Evolutionary conservation across 768 basidiomycete species (phyloP).

Genomic region (Termitomyces sp.): DNA sequence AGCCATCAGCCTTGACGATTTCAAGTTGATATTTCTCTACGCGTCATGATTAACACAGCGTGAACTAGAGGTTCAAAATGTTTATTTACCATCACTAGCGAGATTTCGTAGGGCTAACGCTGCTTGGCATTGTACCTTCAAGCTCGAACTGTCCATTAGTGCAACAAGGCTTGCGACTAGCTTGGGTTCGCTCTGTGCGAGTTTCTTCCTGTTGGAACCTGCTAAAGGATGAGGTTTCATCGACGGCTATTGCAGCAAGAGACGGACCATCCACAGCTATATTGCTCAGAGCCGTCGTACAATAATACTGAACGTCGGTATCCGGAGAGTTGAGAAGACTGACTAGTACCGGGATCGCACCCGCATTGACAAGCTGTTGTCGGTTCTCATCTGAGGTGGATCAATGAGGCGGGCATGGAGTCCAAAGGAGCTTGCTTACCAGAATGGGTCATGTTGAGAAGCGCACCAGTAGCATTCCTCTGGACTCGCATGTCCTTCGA

Average conservation of each 20-base stretch:
- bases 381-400: constrained; percentile 82
- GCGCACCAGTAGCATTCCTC: constrained; percentile 94
- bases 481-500: constrained; percentile 99
- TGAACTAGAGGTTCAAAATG: background rate
- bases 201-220: constrained; percentile 89
- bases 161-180: constrained; percentile 89
- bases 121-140: constrained; percentile 99
- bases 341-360: constrained; percentile 96
- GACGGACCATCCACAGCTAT: constrained; percentile 89
- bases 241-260: background rate
- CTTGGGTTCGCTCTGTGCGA: constrained; percentile 91
- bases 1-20: constrained; percentile 93
- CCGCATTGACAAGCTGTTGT: constrained; percentile 96
- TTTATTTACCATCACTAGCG: constrained; percentile 82
- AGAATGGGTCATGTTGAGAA: constrained; percentile 99
- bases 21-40: constrained; percentile 98
- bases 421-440: constrained; percentile 42
- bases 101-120: constrained; percentile 94
- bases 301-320: constrained; percentile 99
- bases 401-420: background rate
- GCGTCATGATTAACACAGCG: constrained; percentile 1
- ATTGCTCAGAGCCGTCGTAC: constrained; percentile 96
- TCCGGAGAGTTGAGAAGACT: constrained; percentile 91
- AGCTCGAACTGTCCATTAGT: constrained; percentile 94
- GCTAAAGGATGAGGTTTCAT: background rate